A percentile compares a stretch with the other conserved stretches of the same genome.
These are phyloP conservation scores for Blastomyces parvus DNA, from an alignment of 2,329 filamentous ascomycete genomes.

Conservation along the genomic window DNA sequence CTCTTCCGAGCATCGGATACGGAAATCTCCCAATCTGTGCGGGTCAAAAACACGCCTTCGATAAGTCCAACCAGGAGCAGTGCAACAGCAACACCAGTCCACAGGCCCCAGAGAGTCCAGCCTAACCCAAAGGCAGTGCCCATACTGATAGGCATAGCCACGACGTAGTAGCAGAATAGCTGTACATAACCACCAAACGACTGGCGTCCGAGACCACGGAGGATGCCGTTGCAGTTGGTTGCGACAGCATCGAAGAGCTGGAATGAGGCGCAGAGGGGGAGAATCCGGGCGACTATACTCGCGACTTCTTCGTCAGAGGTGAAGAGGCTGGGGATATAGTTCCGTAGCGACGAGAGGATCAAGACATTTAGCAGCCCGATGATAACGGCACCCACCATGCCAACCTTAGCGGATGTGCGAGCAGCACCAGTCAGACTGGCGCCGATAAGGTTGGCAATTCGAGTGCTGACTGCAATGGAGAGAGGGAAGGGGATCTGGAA, in stretches of 20 bases:
- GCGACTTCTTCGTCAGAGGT: slow-evolving; percentile 65
- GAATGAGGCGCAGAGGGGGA: slow-evolving; percentile 78
- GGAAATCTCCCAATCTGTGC: slow-evolving; percentile 48
- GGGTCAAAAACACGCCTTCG: slow-evolving; percentile 49
- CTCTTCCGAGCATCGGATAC: slow-evolving; percentile 51
- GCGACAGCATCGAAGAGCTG: slow-evolving; percentile 80
- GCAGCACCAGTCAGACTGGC: slow-evolving; percentile 73
- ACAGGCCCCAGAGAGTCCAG: slow-evolving; percentile 72
- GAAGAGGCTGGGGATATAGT: slow-evolving; percentile 67
- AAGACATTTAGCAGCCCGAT: slow-evolving; percentile 73
- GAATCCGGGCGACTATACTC: slow-evolving; percentile 54
- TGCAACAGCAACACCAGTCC: slow-evolving; percentile 68
- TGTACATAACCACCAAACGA: slow-evolving; percentile 85
- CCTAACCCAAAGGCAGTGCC: slow-evolving; percentile 63
- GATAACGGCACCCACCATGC: slow-evolving; percentile 54
- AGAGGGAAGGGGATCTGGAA: slow-evolving; percentile 92
- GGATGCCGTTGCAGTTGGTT: slow-evolving; percentile 69
- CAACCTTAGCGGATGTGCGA: slow-evolving; percentile 69
- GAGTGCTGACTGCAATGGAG: slow-evolving; percentile 76
- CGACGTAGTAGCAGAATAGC: slow-evolving; percentile 72
- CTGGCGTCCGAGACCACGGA: slow-evolving; percentile 80
- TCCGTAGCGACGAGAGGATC: slow-evolving; percentile 58
- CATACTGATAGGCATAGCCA: slow-evolving; percentile 78
- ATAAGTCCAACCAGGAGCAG: slow-evolving; percentile 49
- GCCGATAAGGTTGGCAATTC: slow-evolving; percentile 85